Evolutionary conservation across 768 basidiomycete genomes (phyloP), one percentile per base, ranked within the genome.

Genomic region (Tylopilus vinaceipallidus): DNA sequence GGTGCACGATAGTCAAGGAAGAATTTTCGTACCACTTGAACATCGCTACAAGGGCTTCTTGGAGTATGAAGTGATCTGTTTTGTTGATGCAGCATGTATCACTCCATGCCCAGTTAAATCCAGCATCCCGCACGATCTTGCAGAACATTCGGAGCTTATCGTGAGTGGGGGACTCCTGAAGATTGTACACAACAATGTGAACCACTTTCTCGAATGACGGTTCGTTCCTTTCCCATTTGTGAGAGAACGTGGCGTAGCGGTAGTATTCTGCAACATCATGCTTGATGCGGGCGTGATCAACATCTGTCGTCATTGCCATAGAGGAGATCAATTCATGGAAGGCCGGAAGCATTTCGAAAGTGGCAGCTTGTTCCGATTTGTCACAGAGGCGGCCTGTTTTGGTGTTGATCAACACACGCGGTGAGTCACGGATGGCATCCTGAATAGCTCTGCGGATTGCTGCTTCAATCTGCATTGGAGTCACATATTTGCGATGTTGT

Each of bases 251-350:
- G 29, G 43, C 52, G 16, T 50, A 53, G 12, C 36, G 52, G 14
- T 45, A 57, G 27, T 53, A 53, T 8, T 45, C 17, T 8, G 14
- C 38, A 1, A 56, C 50, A 7, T 49, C 32, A 1, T 38, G 26
- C 2, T 53, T 14, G 20, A 58, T 56, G 22, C 34, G 54, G 26
- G 26, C 3, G 2, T 22, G 12, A 13, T 57, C 44, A 27, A 48
- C 53, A 3, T 19, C 10, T 16, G 27, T 54, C 0, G 52, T 56
- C 51, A 48, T 56, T 0, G 54, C 56, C 51, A 50, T 56, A 1
- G 54, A 60, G 2, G 50, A 59, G 2, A 55, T 7, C 23, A 60
- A 24, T 37, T 53, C 49, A 16, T 39, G 23, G n/a, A 50, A 60
- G 12, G 40, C 3, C 10, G 46, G 47, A 2, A 33, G 35, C 4